Evolutionary conservation across 2,329 filamentous ascomycete genomes (phyloP).

Genomic region (Plectosphaerella plurivora): DNA sequence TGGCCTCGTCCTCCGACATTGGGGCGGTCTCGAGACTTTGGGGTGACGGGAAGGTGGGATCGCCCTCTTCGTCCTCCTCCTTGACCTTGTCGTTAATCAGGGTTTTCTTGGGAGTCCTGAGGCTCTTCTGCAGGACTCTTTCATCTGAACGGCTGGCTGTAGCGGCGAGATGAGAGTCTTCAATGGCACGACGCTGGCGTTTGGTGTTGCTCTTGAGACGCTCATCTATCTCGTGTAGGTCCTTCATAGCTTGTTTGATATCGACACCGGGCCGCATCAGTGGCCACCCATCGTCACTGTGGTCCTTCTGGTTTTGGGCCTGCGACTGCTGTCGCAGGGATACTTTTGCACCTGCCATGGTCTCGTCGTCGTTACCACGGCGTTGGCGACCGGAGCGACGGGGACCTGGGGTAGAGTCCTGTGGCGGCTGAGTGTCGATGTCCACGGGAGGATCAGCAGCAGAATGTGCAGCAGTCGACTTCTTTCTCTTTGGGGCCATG

Average conservation of each 20-base stretch:
- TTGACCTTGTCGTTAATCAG: neutral
- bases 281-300: neutral
- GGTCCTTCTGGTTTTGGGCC: neutral
- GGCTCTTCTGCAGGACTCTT: neutral
- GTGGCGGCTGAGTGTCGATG: neutral
- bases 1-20: constrained; percentile 15
- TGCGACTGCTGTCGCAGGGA: neutral
- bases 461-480: constrained; percentile 14
- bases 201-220: constrained; percentile 37
- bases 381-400: constrained; percentile 8
- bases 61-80: constrained; percentile 7
- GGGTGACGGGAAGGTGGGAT: constrained; percentile 2
- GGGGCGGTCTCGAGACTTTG: constrained; percentile 13
- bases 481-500: constrained; percentile 37
- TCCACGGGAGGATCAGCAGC: constrained; percentile 4
- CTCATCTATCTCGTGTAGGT: constrained; percentile 45
- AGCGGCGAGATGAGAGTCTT: constrained; percentile 28
- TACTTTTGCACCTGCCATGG: neutral
- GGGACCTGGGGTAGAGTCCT: neutral
- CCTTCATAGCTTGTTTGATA: constrained; percentile 35
- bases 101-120: neutral
- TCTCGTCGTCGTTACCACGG: neutral
- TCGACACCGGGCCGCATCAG: constrained; percentile 15
- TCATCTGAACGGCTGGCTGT: neutral
- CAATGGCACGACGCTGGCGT: constrained; percentile 41